These are phyloP conservation scores for Eucalyptus paniculata DNA, from an alignment of 345 rosid species.

Conservation along the genomic window DNA sequence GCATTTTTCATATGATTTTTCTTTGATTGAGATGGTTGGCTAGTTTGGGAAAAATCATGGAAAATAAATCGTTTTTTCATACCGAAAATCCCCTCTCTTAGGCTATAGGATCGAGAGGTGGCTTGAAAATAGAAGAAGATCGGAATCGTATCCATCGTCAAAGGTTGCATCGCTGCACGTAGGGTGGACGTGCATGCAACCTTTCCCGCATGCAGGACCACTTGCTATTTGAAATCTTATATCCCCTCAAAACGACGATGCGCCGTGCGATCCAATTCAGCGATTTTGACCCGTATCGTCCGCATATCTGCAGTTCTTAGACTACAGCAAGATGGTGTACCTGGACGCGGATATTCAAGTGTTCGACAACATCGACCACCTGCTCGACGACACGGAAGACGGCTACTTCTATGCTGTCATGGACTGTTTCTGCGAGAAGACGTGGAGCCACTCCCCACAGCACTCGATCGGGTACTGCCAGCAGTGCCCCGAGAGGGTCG, in stretches of 20 bases:
- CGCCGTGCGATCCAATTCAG: background rate
- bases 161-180: background rate
- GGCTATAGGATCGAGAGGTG: background rate
- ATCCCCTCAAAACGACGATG: background rate
- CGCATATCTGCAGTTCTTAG: slow-evolving; percentile 28
- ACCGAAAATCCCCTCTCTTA: background rate
- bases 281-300: background rate
- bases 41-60: background rate
- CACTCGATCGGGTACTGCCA: slow-evolving; percentile 67
- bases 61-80: background rate
- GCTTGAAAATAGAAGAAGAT: background rate
- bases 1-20: background rate
- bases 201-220: background rate
- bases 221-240: background rate
- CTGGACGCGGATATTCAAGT: slow-evolving; percentile 83
- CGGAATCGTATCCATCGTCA: background rate
- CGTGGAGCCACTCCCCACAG: slow-evolving; percentile 58
- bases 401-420: slow-evolving; percentile 60
- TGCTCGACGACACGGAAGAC: slow-evolving; percentile 47
- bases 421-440: slow-evolving; percentile 80
- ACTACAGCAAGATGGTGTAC: slow-evolving; percentile 71
- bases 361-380: slow-evolving; percentile 56
- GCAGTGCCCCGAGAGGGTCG: slow-evolving; percentile 56
- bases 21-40: background rate
- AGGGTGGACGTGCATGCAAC: background rate